Percentiles rank a stretch among this genome's conserved stretches.
Conservation (phyloP, 129 eudicot genomes). For the Gnaphalium uliginosum region DNA sequence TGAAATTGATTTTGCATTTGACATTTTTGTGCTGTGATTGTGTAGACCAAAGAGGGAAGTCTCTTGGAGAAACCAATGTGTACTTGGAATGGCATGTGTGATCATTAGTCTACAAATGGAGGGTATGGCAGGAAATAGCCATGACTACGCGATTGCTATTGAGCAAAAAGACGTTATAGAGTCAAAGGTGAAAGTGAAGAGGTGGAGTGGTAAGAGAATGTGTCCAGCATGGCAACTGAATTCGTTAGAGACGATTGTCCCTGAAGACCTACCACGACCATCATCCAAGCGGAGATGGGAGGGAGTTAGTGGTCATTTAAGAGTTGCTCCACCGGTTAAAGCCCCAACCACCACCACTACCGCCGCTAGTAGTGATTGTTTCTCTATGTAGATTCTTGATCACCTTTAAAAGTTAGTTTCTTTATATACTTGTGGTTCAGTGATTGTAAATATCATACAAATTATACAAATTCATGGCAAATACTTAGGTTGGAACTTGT, state of each 20-base stretch:
- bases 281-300: conserved; percentile 60
- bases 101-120: conserved; percentile 49
- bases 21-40: conserved; percentile 14
- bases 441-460: conserved; percentile 28
- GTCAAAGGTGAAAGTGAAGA: conserved; percentile 15
- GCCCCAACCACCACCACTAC: conserved; percentile 1
- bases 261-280: conserved; percentile 81
- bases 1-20: not conserved
- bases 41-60: conserved; percentile 33
- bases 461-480: conserved; percentile 23
- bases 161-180: conserved; percentile 26
- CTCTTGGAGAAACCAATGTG: conserved; percentile 49
- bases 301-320: conserved; percentile 34
- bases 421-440: not conserved
- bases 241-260: conserved; percentile 70
- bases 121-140: conserved; percentile 23
- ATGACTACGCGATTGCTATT: conserved; percentile 35
- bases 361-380: conserved; percentile 34
- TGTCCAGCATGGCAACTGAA: conserved; percentile 72
- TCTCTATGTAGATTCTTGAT: conserved; percentile 38
- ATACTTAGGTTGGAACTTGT: conserved; percentile 1
- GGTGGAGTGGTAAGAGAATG: conserved; percentile 66
- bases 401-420: not conserved
- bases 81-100: conserved; percentile 46
- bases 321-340: conserved; percentile 43